Percentiles rank a stretch among this genome's conserved stretches.
These are phyloP conservation scores for Rhodotorula sp. DNA, from an alignment of 1,284 basidiomycete genomes.

Conservation along the genomic window DNA sequence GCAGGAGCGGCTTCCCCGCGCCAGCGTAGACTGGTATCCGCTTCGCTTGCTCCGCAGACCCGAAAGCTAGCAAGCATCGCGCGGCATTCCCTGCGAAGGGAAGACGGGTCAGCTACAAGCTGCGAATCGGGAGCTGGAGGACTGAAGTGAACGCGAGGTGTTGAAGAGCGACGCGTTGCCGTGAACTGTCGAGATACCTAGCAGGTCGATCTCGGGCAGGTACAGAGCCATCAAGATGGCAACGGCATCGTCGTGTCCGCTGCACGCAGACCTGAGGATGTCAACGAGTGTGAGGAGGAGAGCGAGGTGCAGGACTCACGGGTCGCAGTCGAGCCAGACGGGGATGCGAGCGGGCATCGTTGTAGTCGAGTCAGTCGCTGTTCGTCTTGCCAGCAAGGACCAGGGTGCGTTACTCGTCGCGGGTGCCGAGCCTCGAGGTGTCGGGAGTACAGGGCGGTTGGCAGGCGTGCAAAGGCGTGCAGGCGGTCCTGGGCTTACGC, in stretches of 20 bases:
- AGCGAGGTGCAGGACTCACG: not conserved
- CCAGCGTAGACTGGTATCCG: constrained; percentile 65
- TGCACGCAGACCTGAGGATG: not conserved
- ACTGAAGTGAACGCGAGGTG: constrained; percentile 53
- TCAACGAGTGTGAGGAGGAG: not conserved
- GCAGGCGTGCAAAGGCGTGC: too few relatives aligned
- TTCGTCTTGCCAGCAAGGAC: too few relatives aligned
- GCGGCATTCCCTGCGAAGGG: constrained; percentile 41
- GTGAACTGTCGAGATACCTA: constrained; percentile 80
- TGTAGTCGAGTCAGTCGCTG: not conserved
- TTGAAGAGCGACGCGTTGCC: constrained; percentile 66
- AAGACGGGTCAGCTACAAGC: not conserved
- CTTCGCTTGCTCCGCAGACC: constrained; percentile 53
- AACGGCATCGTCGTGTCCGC: constrained; percentile 77
- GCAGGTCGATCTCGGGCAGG: constrained; percentile 60
- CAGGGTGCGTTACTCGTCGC: too few relatives aligned
- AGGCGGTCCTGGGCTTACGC: too few relatives aligned
- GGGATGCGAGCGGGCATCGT: not conserved
- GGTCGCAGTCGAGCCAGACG: constrained; percentile 38
- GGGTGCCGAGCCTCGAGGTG: too few relatives aligned
- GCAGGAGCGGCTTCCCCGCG: constrained; percentile 63
- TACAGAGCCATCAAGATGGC: constrained; percentile 73
- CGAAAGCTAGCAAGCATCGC: constrained; percentile 25
- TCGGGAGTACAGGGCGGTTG: too few relatives aligned
- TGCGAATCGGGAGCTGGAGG: not conserved